Conservation (phyloP, 2,329 filamentous ascomycete species). For the Ramularia collo-cygni region DNA sequence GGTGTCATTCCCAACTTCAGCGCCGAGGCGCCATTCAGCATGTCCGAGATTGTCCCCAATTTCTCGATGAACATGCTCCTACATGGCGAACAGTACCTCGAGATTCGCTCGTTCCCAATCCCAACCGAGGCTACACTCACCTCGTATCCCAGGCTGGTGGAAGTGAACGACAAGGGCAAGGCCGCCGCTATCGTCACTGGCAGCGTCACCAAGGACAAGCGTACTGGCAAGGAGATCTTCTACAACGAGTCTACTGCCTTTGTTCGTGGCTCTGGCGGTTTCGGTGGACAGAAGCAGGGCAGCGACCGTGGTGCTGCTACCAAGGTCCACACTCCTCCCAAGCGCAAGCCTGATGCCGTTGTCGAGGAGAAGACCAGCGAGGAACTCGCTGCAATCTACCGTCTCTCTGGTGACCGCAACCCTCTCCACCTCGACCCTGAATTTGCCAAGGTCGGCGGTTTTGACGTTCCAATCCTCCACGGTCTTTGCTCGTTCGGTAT, state of each 20-base stretch:
- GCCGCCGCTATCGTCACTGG: constrained; percentile 77
- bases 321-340: constrained; percentile 69
- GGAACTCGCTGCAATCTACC: constrained; percentile 90
- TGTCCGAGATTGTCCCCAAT: constrained; percentile 82
- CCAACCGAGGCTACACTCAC: constrained; percentile 73
- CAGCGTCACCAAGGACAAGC: constrained; percentile 75
- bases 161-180: constrained; percentile 92
- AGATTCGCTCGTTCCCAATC: constrained; percentile 85
- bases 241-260: constrained; percentile 96
- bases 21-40: constrained; percentile 69
- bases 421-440: constrained; percentile 91
- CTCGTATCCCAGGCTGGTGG: constrained; percentile 73
- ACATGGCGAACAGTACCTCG: constrained; percentile 97
- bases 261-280: constrained; percentile 83
- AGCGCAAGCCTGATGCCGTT: constrained; percentile 69
- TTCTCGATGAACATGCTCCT: constrained; percentile 98
- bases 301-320: constrained; percentile 72
- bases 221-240: constrained; percentile 82
- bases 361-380: constrained; percentile 80
- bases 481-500: constrained; percentile 95
- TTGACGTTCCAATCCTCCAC: constrained; percentile 90
- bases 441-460: constrained; percentile 92
- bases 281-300: constrained; percentile 74
- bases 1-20: constrained; percentile 94
- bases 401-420: constrained; percentile 90